Base-by-base conservation (phyloP, 2,329 filamentous ascomycete species). In the Boeremia exigua region DNA sequence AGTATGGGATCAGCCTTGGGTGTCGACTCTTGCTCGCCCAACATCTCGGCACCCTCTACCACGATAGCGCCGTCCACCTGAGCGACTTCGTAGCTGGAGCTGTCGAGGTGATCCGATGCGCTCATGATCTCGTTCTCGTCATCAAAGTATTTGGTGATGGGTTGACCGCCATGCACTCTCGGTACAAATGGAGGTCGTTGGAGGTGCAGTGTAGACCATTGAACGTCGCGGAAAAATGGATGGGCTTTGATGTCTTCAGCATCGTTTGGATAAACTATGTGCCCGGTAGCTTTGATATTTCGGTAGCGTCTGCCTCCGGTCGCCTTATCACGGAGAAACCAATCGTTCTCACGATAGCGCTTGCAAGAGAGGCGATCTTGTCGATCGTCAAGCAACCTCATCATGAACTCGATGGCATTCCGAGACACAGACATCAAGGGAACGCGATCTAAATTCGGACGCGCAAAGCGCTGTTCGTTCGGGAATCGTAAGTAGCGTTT, bases 231-330 rank as follows among this genome's bases (percentile, higher is more conserved):
- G 78, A 98, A 98, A 84, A 94, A 98, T 10, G 86, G 85, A 75
- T 98, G 95, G 3, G 82, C 78, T 73, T 96, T 97, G 80, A 98
- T 96, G 51, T 97, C 92, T 61, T 90, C 86, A 1, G 91, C 93
- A 68, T 96, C 93, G 58, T 95, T 84, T 0, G 90, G 81, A 67
- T 92, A 94, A 4, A 98, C 93, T 50, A 89, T 88, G 29, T 86
- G 81, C 28, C 82, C 79, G 52, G 76, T 76, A 56, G 80, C 76
- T 63, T 57, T 69, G 59, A 56, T 58, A 57, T 65, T 74, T 43
- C 68, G 68, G 17, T 63, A 48, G 30, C 65, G 65, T 14, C 71
- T 68, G 1, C 61, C 48, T 4, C 69, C 58, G 0, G 66, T 46
- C 11, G 59, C 48, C 28, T 65, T 72, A 66, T 62, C 74, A 59